These are phyloP conservation scores for Hanseniaspora guilliermondii DNA, from an alignment of 805 yeast genomes.

Conservation along the genomic window DNA sequence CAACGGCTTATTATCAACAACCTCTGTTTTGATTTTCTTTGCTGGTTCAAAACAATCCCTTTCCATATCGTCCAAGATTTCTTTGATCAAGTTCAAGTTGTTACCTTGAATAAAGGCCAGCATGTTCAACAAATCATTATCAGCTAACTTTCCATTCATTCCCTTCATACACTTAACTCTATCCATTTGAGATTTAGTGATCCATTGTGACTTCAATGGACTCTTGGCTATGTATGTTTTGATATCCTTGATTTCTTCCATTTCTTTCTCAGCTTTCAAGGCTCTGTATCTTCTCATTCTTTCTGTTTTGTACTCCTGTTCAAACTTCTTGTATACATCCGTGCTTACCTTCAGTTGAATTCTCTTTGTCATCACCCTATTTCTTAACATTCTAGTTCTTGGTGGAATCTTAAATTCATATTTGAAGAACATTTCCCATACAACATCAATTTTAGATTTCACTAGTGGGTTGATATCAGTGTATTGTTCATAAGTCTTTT, in stretches of 20 bases:
- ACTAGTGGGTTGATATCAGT: neutral
- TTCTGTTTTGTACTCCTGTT: constrained; percentile 9
- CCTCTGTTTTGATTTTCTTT: neutral
- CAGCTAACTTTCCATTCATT: constrained; percentile 4
- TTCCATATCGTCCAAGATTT: constrained; percentile 5
- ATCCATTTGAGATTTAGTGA: neutral
- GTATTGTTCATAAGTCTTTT: neutral
- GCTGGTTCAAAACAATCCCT: neutral
- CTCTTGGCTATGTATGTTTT: neutral
- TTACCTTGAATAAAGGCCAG: constrained; percentile 11
- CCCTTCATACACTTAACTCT: neutral
- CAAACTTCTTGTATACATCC: constrained; percentile 9
- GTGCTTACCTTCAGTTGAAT: constrained; percentile 5
- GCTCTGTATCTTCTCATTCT: constrained; percentile 15
- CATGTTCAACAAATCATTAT: constrained; percentile 7
- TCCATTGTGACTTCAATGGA: neutral
- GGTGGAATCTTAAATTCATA: constrained; percentile 4
- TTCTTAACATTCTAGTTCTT: neutral
- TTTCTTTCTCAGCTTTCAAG: neutral
- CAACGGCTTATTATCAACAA: neutral
- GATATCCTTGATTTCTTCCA: neutral
- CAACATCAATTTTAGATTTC: neutral
- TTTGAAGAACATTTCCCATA: constrained; percentile 10
- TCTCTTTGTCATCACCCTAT: constrained; percentile 10
- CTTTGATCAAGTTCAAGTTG: neutral